These are phyloP conservation scores for Pseudopithomyces maydicus DNA, from an alignment of 2,329 filamentous ascomycete species.

Conservation along the genomic window DNA sequence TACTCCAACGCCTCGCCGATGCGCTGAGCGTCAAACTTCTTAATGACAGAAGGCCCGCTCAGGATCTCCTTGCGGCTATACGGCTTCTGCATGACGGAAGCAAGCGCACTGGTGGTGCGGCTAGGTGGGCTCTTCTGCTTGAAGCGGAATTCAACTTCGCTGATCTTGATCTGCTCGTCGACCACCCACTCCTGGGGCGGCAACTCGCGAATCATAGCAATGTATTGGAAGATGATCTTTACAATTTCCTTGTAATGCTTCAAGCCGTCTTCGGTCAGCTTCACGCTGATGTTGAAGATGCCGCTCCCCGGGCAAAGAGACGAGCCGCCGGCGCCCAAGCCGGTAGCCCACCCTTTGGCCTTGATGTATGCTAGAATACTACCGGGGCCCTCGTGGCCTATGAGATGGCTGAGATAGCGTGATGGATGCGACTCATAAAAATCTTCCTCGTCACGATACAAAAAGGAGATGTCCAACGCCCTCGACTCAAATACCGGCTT, in stretches of 20 bases:
- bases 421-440: slow-evolving; percentile 81
- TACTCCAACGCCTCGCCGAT: slow-evolving; percentile 76
- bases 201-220: slow-evolving; percentile 79
- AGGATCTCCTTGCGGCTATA: slow-evolving; percentile 86
- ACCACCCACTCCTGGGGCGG: slow-evolving; percentile 92
- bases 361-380: slow-evolving; percentile 92
- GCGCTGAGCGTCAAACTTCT: slow-evolving; percentile 77
- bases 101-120: slow-evolving; percentile 84
- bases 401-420: slow-evolving; percentile 84
- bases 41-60: slow-evolving; percentile 76
- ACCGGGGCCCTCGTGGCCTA: slow-evolving; percentile 90
- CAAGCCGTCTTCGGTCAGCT: slow-evolving; percentile 82
- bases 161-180: slow-evolving; percentile 86
- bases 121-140: slow-evolving; percentile 90
- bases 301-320: slow-evolving; percentile 79
- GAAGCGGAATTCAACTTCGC: slow-evolving; percentile 94
- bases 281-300: slow-evolving; percentile 78
- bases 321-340: slow-evolving; percentile 76
- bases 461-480: slow-evolving; percentile 79
- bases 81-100: slow-evolving; percentile 88
- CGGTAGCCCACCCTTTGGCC: slow-evolving; percentile 86
- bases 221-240: slow-evolving; percentile 88
- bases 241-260: slow-evolving; percentile 81
- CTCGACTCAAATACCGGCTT: slow-evolving; percentile 91
- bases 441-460: slow-evolving; percentile 81